Conservation (phyloP, 2,329 filamentous ascomycete species). For the Chaetomiaceae sp. region DNA sequence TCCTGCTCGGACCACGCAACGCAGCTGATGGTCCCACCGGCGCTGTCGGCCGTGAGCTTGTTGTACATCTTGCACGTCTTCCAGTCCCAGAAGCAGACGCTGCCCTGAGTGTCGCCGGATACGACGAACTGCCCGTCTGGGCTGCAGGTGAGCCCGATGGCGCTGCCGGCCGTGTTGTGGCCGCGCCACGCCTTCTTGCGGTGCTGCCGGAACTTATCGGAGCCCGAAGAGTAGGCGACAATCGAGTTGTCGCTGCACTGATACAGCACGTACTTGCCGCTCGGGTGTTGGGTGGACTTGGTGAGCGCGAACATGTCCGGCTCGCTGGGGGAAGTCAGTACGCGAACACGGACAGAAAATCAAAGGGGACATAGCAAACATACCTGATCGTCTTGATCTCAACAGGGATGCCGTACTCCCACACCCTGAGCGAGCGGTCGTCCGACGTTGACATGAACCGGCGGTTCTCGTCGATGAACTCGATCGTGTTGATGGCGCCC, state of each 20-base stretch:
- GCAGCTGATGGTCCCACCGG: slow-evolving; percentile 75
- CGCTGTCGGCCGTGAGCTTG: slow-evolving; percentile 81
- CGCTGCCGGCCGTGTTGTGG: slow-evolving; percentile 92
- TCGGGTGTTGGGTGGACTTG: slow-evolving; percentile 75
- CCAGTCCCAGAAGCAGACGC: slow-evolving; percentile 97
- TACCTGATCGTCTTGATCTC: slow-evolving; percentile 66
- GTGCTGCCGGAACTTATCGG: slow-evolving; percentile 95
- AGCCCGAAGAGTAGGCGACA: slow-evolving; percentile 78
- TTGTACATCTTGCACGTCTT: slow-evolving; percentile 99
- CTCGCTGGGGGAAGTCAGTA: slow-evolving; percentile 56
- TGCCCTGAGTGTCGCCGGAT: slow-evolving; percentile 81
- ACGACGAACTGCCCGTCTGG: slow-evolving; percentile 89
- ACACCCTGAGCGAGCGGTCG: slow-evolving; percentile 90
- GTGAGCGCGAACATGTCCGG: slow-evolving; percentile 98
- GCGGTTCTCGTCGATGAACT: slow-evolving; percentile 88
- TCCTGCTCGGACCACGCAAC: slow-evolving; percentile 97
- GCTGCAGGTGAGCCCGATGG: slow-evolving; percentile 80
- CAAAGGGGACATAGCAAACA: too few relatives aligned
- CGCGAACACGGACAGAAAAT: slow-evolving; percentile 37
- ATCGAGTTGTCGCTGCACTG: slow-evolving; percentile 95
- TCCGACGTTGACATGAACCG: slow-evolving; percentile 98
- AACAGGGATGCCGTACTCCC: slow-evolving; percentile 98
- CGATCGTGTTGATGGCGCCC: slow-evolving; percentile 95
- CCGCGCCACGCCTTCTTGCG: slow-evolving; percentile 94
- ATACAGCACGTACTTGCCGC: slow-evolving; percentile 89